These are phyloP conservation scores for Neofusicoccum kwambonambiense DNA, from an alignment of 2,329 filamentous ascomycete species.

Conservation along the genomic window DNA sequence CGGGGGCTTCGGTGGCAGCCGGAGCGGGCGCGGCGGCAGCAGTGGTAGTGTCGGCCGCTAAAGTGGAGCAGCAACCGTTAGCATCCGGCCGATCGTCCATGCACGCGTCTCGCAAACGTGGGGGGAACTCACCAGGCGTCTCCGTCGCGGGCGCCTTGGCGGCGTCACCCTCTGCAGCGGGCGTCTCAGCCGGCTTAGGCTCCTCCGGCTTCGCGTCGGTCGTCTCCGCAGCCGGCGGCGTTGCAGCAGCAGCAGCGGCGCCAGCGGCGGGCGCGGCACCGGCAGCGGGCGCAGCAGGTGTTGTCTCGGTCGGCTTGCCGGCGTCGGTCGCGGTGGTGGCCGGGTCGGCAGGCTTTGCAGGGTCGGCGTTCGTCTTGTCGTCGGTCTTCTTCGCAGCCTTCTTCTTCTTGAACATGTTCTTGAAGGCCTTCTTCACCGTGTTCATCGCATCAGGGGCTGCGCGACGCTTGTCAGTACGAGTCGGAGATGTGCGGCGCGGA, in stretches of 20 bases:
- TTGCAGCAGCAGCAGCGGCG: neutral
- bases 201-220: slow-evolving; percentile 23
- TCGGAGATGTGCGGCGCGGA: neutral
- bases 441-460: slow-evolving; percentile 37
- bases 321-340: slow-evolving; percentile 26
- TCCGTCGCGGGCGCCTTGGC: slow-evolving; percentile 21
- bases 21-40: slow-evolving; percentile 20
- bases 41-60: slow-evolving; percentile 20
- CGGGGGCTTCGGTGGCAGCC: slow-evolving; percentile 18
- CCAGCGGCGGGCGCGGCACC: slow-evolving; percentile 29
- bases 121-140: neutral
- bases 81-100: neutral
- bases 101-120: neutral
- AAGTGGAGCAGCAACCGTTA: neutral
- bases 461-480: neutral
- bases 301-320: slow-evolving; percentile 35
- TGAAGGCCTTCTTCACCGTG: slow-evolving; percentile 39
- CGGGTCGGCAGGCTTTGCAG: slow-evolving; percentile 26
- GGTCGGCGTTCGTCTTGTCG: slow-evolving; percentile 20
- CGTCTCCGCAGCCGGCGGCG: slow-evolving; percentile 27
- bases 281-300: slow-evolving; percentile 29
- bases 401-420: slow-evolving; percentile 35
- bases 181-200: slow-evolving; percentile 8
- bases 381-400: slow-evolving; percentile 14
- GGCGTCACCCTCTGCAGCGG: slow-evolving; percentile 19